Evolutionary conservation across 2,329 filamentous ascomycete genomes (phyloP).

Genomic region (Cordyceps fumosorosea): DNA sequence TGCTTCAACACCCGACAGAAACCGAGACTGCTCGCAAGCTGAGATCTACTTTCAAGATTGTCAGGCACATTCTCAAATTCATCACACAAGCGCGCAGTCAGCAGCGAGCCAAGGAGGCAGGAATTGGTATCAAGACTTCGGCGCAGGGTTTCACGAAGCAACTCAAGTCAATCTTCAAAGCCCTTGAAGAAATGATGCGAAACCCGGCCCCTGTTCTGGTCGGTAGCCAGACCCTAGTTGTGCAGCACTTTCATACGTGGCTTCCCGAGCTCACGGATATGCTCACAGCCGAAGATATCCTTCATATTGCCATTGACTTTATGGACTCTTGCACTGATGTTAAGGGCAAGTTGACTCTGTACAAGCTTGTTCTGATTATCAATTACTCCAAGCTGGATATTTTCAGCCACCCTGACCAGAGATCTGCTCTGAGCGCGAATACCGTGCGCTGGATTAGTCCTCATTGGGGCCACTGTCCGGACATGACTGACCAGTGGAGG

Average conservation of each 20-base stretch:
- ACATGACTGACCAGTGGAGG: conserved; percentile 78
- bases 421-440: conserved; percentile 66
- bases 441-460: conserved; percentile 87
- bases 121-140: conserved; percentile 73
- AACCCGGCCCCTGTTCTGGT: conserved; percentile 79
- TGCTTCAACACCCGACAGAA: conserved; percentile 77
- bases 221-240: conserved; percentile 88
- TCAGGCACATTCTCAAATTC: conserved; percentile 87
- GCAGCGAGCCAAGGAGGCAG: conserved; percentile 81
- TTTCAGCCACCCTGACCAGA: conserved; percentile 72
- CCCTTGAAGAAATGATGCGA: conserved; percentile 82
- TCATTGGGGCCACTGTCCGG: conserved; percentile 75
- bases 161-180: conserved; percentile 80
- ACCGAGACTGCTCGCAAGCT: conserved; percentile 77
- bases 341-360: conserved; percentile 84
- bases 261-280: conserved; percentile 80
- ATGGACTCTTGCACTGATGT: conserved; percentile 84
- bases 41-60: conserved; percentile 89
- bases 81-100: conserved; percentile 83
- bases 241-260: conserved; percentile 97
- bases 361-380: conserved; percentile 87
- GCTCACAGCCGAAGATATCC: conserved; percentile 73
- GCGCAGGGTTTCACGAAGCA: conserved; percentile 73
- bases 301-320: conserved; percentile 87
- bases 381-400: conserved; percentile 80